These are phyloP conservation scores for Melastoma malabathricum DNA, from an alignment of 345 rosid genomes.

Conservation along the genomic window DNA sequence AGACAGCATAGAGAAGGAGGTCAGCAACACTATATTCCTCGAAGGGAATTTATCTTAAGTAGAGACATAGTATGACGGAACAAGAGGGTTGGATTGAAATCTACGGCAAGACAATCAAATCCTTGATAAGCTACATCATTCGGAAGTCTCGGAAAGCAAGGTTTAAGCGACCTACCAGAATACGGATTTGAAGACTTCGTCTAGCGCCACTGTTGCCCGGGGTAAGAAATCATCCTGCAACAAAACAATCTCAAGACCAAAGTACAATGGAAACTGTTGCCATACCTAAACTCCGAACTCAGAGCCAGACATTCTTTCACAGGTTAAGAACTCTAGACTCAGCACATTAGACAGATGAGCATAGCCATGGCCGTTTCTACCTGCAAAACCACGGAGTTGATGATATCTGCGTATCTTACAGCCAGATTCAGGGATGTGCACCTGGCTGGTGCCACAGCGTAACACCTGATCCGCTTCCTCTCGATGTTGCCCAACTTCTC, in stretches of 20 bases:
- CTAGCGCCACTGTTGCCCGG: conserved; percentile 71
- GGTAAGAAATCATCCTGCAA: conserved; percentile 91
- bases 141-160: not conserved
- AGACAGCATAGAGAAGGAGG: conserved; percentile 11
- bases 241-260: too few relatives aligned
- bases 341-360: not conserved
- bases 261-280: too few relatives aligned
- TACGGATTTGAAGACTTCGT: conserved; percentile 68
- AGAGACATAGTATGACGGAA: not conserved
- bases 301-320: not conserved
- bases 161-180: conserved; percentile 38
- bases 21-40: conserved; percentile 3
- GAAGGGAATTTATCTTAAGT: not conserved
- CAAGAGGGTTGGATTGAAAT: too few relatives aligned
- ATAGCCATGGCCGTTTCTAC: conserved; percentile 15
- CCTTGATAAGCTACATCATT: too few relatives aligned
- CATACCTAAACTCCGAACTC: too few relatives aligned
- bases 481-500: conserved; percentile 53
- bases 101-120: too few relatives aligned
- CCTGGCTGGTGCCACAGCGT: conserved; percentile 80
- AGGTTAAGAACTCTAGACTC: not conserved
- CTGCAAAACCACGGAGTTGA: conserved; percentile 81
- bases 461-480: conserved; percentile 73
- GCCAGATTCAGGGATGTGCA: conserved; percentile 90
- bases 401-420: conserved; percentile 76